phyloP scores from a whole-genome alignment of 106 monocot species.

The Phalaenopsis equestris region DNA sequence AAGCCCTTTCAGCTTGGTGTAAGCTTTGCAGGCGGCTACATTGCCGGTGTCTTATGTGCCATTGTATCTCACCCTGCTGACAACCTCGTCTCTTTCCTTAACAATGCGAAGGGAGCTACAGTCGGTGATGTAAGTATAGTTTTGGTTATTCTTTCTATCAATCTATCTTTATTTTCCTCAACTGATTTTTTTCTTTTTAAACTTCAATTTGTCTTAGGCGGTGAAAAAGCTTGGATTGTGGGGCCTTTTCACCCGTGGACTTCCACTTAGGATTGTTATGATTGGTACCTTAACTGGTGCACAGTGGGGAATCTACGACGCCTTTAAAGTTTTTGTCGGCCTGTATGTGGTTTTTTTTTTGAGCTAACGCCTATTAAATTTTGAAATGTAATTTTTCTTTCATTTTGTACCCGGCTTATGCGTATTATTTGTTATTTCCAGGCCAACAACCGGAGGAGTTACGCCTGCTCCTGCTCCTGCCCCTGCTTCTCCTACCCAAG shows the following conservation, averaged over 20 bases:
- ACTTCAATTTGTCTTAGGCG: conserved; percentile 11
- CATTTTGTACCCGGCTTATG: neutral
- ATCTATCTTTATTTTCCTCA: neutral
- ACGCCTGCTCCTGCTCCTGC: conserved; percentile 11
- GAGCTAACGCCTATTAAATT: neutral
- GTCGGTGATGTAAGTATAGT: conserved; percentile 45
- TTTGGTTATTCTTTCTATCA: neutral
- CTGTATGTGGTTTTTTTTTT: conserved; percentile 14
- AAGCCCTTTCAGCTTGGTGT: conserved; percentile 32
- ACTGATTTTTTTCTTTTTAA: neutral
- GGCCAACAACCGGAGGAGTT: conserved; percentile 27
- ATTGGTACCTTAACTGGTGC: conserved; percentile 28
- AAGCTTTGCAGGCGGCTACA: conserved; percentile 53
- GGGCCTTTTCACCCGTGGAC: conserved; percentile 30
- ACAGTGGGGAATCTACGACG: conserved; percentile 35
- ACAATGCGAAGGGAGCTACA: conserved; percentile 61
- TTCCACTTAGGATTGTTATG: conserved; percentile 32
- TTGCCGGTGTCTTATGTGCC: conserved; percentile 52
- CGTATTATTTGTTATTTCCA: neutral
- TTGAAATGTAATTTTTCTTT: neutral
- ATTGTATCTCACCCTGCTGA: conserved; percentile 64
- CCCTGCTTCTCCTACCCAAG: neutral
- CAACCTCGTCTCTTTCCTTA: conserved; percentile 61
- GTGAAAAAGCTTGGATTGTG: conserved; percentile 26
- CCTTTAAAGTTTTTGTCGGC: conserved; percentile 33